Evolutionary conservation across 106 monocot species (phyloP), one percentile per base, ranked within the genome.

Genomic region (Acorus calamus): DNA sequence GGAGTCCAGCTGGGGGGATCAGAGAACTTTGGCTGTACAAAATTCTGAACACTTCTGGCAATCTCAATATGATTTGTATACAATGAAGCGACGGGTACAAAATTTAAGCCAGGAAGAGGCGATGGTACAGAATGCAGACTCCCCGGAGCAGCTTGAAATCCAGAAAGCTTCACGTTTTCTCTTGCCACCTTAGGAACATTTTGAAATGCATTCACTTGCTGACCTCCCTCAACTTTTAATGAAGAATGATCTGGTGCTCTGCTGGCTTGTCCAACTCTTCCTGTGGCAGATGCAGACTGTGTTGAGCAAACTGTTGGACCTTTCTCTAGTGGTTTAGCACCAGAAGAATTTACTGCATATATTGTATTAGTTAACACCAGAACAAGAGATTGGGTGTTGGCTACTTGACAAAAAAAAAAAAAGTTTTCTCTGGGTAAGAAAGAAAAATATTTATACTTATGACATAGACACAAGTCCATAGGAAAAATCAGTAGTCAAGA

Each of bases 1-100:
- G 84, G 85, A 51, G 57, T 73, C 85, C 80, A 88, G 61, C 50
- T 72, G 47, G 85, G 83, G 53, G 76, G 76, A 59, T 85, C 82
- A 52, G 77, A 64, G 59, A 71, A 49, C 14, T 76, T 86, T 50
- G 51, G 74, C 52, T 83, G 87, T 72, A 91, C 64, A 59, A 91
- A 14, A n/a, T 61, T 76, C 51, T 79, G 84, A 12, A 98, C 80
- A 42, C n/a, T 72, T 75, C 79, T 91, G 53, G 85, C 77, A 67
- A 98, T 91, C 8, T 91, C 91, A 65, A 56, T 73, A 74, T 88
- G 80, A 67, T 49, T 76, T 50, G 56, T 69, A 47, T 78, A 54
- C n/a, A 69, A 53, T 12, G 74, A 63, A 71, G 76, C 60, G 48
- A 74, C 50, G 59, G 68, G 75, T 61, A 69, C 69, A 73, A 66